Percentiles rank a stretch among this genome's conserved stretches.
phyloP scores from a whole-genome alignment of 2,329 filamentous ascomycete species.

The Nemania sp. region DNA sequence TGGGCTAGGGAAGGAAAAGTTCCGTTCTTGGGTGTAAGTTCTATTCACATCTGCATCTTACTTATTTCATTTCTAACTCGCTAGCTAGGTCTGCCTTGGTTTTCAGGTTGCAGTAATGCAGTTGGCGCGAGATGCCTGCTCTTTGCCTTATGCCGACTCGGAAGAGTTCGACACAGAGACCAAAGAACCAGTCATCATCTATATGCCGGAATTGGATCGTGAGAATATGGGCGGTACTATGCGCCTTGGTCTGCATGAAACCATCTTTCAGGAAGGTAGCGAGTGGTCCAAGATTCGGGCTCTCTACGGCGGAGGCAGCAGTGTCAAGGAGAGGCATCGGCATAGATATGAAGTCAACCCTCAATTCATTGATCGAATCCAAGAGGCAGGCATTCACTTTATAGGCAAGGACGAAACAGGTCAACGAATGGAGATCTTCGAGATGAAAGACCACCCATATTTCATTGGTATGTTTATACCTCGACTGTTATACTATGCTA shows the following conservation, averaged over 20 bases:
- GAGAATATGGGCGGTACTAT: constrained; percentile 80
- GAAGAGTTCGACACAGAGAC: constrained; percentile 60
- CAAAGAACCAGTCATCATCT: constrained; percentile 75
- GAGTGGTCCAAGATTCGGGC: constrained; percentile 79
- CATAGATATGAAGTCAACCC: constrained; percentile 94
- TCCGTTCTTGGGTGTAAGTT: constrained; percentile 70
- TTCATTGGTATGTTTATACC: constrained; percentile 56
- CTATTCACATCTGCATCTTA: background rate
- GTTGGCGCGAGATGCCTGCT: constrained; percentile 75
- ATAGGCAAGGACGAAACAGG: constrained; percentile 79
- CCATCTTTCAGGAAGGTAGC: constrained; percentile 72
- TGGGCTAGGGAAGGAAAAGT: constrained; percentile 82
- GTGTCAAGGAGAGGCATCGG: constrained; percentile 75
- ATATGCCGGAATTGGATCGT: constrained; percentile 77
- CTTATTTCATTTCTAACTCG: constrained; percentile 1
- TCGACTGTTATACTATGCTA: background rate
- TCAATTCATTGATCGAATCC: constrained; percentile 68
- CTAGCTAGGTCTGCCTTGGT: constrained; percentile 70
- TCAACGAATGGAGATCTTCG: constrained; percentile 80
- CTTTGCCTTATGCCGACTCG: constrained; percentile 58
- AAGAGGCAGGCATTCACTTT: constrained; percentile 71
- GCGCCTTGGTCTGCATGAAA: constrained; percentile 76
- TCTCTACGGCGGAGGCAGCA: constrained; percentile 65
- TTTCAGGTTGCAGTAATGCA: constrained; percentile 95
- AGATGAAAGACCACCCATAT: constrained; percentile 81